These are phyloP conservation scores for Filosporella fistucella DNA, from an alignment of 495 filamentous ascomycete species.

Conservation along the genomic window DNA sequence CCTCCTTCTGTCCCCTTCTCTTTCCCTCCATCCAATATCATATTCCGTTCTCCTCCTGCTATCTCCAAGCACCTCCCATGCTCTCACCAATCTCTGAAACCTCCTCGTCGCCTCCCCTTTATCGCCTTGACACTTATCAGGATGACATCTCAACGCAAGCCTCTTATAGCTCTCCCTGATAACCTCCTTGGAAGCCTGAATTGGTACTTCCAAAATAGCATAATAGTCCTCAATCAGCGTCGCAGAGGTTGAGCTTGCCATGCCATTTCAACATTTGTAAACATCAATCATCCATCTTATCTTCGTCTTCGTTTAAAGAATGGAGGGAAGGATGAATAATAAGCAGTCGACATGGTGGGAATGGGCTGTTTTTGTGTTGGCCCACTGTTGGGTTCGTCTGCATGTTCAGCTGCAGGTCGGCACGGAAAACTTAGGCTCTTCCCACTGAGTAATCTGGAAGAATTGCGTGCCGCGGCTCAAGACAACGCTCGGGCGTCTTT, in stretches of 20 bases:
- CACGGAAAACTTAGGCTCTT: too few species aligned
- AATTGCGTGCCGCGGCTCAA: too few species aligned
- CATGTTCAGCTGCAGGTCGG: too few species aligned
- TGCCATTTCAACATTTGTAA: too few species aligned
- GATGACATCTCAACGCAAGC: slow-evolving; percentile 52
- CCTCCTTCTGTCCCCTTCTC: slow-evolving; percentile 15
- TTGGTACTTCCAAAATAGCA: slow-evolving; percentile 30
- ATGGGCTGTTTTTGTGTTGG: too few species aligned
- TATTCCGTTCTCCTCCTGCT: slow-evolving; percentile 7
- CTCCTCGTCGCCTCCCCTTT: slow-evolving; percentile 33
- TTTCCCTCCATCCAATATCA: slow-evolving; percentile 10
- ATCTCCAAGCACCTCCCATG: slow-evolving; percentile 13
- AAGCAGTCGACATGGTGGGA: too few species aligned
- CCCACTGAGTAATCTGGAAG: too few species aligned
- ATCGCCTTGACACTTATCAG: slow-evolving; percentile 52
- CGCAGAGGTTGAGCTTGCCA: slow-evolving; percentile 15
- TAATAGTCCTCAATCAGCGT: slow-evolving; percentile 28
- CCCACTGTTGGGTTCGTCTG: too few species aligned
- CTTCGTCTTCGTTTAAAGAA: too few species aligned
- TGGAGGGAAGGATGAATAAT: too few species aligned
- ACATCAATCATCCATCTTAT: too few species aligned
- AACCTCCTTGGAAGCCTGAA: slow-evolving; percentile 29
- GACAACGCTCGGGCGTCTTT: too few species aligned
- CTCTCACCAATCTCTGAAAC: slow-evolving; percentile 31
- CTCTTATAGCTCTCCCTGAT: slow-evolving; percentile 42